Conservation (phyloP, 2,329 filamentous ascomycete genomes). For the Fusarium verticillioides region DNA sequence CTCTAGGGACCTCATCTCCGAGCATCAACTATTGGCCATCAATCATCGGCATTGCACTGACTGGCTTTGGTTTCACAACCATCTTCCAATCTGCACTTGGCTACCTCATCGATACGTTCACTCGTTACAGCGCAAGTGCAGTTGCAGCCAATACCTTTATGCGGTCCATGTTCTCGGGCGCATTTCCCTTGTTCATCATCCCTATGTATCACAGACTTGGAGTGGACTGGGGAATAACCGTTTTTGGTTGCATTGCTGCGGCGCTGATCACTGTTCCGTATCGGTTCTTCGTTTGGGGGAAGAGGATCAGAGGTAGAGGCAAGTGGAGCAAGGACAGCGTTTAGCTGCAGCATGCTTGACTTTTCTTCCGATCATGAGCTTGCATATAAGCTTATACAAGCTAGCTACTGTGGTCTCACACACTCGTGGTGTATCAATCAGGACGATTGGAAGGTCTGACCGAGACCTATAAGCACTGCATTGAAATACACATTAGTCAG, state of each 20-base stretch:
- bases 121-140: not conserved
- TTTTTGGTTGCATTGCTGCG: not conserved
- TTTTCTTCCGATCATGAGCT: fast-evolving
- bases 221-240: not conserved
- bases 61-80: not conserved
- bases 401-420: no score
- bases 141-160: conserved; percentile 1
- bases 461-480: no score
- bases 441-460: no score
- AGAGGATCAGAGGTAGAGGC: not conserved
- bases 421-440: not conserved
- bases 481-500: no score
- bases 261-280: not conserved
- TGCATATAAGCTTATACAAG: fast-evolving
- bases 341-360: not conserved
- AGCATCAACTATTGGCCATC: not conserved
- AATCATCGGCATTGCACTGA: not conserved
- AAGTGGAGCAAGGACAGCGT: not conserved
- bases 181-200: conserved; percentile 4
- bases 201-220: not conserved
- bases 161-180: not conserved
- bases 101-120: conserved; percentile 4
- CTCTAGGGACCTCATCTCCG: not conserved
- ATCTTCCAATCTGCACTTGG: conserved; percentile 1
- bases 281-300: not conserved